Evolutionary conservation across 352 stramenopile genomes (phyloP).

Genomic region (Hyaloperonospora brassicae): DNA sequence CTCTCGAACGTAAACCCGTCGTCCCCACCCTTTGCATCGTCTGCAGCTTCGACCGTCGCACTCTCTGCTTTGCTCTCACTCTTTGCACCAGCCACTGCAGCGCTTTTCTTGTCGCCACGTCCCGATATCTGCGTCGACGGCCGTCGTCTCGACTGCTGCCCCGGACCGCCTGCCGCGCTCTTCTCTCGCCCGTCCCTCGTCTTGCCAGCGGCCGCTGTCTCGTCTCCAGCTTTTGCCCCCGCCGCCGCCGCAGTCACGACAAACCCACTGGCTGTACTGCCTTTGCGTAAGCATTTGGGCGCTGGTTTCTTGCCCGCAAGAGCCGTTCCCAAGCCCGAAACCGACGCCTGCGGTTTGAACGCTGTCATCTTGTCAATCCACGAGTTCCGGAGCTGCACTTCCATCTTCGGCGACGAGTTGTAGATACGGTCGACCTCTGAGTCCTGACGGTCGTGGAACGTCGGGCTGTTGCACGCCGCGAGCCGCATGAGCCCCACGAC

Average conservation of each 20-base stretch:
- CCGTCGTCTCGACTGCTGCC: conserved; percentile 15
- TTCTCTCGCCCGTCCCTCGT: conserved; percentile 22
- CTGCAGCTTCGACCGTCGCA: conserved; percentile 10
- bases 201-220: conserved; percentile 4
- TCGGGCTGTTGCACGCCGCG: conserved; percentile 75
- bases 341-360: conserved; percentile 45
- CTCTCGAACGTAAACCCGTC: conserved; percentile 64
- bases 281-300: conserved; percentile 25
- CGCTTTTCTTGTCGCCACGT: conserved; percentile 22
- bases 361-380: conserved; percentile 84
- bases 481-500: conserved; percentile 78
- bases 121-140: conserved; percentile 19
- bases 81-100: conserved; percentile 13
- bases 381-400: conserved; percentile 78
- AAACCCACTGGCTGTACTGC: conserved; percentile 8
- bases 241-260: conserved; percentile 2
- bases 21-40: conserved; percentile 6
- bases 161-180: conserved; percentile 17
- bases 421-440: conserved; percentile 87
- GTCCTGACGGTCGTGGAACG: conserved; percentile 85
- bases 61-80: conserved; percentile 11
- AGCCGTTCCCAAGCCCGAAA: conserved; percentile 1
- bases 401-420: conserved; percentile 86
- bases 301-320: conserved; percentile 39
- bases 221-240: conserved; percentile 14